phyloP scores from a whole-genome alignment of 768 basidiomycete species.

The Gloeopeniophorella convolvens region DNA sequence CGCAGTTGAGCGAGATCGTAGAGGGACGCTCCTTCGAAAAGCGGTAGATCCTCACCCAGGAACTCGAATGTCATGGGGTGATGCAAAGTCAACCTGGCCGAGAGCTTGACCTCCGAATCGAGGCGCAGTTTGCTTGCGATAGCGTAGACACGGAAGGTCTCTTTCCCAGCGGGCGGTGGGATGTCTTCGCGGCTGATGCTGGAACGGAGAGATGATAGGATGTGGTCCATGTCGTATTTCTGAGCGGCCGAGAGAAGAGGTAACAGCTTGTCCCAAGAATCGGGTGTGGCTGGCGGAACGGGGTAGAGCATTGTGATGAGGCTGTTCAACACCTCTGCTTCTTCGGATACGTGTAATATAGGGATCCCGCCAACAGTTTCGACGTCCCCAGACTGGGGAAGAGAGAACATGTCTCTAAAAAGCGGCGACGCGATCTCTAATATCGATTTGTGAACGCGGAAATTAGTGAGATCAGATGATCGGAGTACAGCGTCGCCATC shows the following conservation, averaged over 20 bases:
- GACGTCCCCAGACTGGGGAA: background rate
- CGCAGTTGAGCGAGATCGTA: slow-evolving; percentile 2
- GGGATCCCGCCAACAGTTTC: background rate
- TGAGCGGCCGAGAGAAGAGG: background rate
- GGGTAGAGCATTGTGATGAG: slow-evolving; percentile 3
- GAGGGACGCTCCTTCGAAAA: slow-evolving; percentile 1
- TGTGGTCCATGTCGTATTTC: slow-evolving; percentile 3
- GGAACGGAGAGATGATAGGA: slow-evolving; percentile 3
- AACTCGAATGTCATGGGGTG: background rate
- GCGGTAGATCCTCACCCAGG: slow-evolving; percentile 16
- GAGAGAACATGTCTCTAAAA: background rate
- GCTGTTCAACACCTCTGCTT: background rate
- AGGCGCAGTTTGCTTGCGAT: background rate
- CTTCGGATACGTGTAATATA: background rate
- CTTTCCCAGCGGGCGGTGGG: background rate
- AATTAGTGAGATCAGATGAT: background rate
- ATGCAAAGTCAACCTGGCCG: background rate
- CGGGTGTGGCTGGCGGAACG: background rate
- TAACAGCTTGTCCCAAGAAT: background rate
- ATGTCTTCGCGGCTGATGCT: background rate
- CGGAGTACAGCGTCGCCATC: slow-evolving; percentile 1
- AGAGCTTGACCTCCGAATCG: background rate
- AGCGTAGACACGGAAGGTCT: slow-evolving; percentile 1
- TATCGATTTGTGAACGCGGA: background rate
- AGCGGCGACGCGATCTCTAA: background rate